Base-by-base conservation (phyloP, 371 early-diverging fungal genomes). In the Synchytrium microbalum region DNA sequence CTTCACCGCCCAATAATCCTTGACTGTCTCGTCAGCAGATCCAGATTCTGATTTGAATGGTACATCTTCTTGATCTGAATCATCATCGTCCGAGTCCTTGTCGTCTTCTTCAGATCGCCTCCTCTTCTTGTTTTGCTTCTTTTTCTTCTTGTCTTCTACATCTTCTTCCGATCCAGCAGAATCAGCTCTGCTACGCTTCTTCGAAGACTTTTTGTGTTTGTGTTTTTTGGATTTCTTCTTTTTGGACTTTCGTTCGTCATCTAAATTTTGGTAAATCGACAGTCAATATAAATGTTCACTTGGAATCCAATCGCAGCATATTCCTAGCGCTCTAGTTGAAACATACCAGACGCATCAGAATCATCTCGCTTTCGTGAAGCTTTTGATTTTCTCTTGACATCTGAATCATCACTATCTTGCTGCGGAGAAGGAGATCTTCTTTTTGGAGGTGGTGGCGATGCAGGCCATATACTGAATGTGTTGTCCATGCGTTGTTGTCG, bases 131-230 rank as follows among this genome's bases (percentile, higher is more conserved):
- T 52, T 38, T 61, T 61, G 33, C 19, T 19, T 19, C 27, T 66
- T 30, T 64, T 64, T 16, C 63, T 64, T 25, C 58, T 23, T n/a
- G 67, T 53, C 58, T 61, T 69, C 60, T 38, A 59, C 58, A 19
- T 26, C 66, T 46, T 51, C 38, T 64, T 55, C 56, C 0, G 1
- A 23, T 62, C 30, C 57, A n/a, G n/a, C n/a, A n/a, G n/a, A n/a
- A n/a, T n/a, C n/a, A n/a, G n/a, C n/a, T n/a, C n/a, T n/a, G n/a
- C 1, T 3, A 24, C 59, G 61, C 30, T 2, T 54, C 23, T 61
- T 63, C 10, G 32, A 25, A 10, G 64, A 63, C 29, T 64, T 63
- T 24, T 64, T 64, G 32, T 53, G 38, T 38, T 54, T 67, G 16
- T 30, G 23, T 26, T 32, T 27, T 60, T 59, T 60, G 38, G 25